Conservation (phyloP, 2,329 filamentous ascomycete species). For the Fusarium scirpi region DNA sequence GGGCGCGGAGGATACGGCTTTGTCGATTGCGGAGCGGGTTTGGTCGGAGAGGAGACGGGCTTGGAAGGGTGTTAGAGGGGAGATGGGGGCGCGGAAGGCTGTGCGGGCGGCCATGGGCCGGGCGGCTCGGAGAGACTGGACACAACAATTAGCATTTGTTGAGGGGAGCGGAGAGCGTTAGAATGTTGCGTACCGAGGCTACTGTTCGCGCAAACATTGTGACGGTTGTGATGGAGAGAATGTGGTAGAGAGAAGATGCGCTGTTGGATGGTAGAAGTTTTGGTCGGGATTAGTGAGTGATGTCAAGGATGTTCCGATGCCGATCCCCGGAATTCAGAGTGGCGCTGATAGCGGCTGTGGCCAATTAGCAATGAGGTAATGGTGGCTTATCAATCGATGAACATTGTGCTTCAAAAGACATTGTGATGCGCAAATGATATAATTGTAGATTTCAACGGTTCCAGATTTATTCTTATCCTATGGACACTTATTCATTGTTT, state of each 20-base stretch:
- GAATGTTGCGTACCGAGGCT: slow-evolving; percentile 33
- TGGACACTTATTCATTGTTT: too few species aligned
- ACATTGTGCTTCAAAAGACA: neutral
- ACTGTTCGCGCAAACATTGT: slow-evolving; percentile 48
- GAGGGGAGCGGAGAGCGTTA: neutral
- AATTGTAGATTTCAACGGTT: too few species aligned
- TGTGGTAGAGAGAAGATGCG: slow-evolving; percentile 20
- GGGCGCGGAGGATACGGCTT: slow-evolving; percentile 86
- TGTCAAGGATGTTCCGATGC: slow-evolving; percentile 44
- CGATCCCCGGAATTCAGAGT: slow-evolving; percentile 30
- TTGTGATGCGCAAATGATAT: slow-evolving; percentile 1
- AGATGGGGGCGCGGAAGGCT: slow-evolving; percentile 44
- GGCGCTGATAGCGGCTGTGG: slow-evolving; percentile 10
- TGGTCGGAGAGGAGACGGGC: slow-evolving; percentile 82
- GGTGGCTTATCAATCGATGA: slow-evolving; percentile 14
- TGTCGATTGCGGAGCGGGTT: slow-evolving; percentile 86
- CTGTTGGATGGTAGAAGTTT: slow-evolving; percentile 30
- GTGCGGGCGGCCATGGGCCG: slow-evolving; percentile 50
- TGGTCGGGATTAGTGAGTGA: slow-evolving; percentile 43
- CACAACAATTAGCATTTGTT: slow-evolving; percentile 12
- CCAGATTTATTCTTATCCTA: too few species aligned
- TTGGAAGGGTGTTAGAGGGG: slow-evolving; percentile 53
- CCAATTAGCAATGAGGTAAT: slow-evolving; percentile 42
- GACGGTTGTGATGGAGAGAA: slow-evolving; percentile 22
- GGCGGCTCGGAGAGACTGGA: slow-evolving; percentile 53